A percentile compares a stretch with the other conserved stretches of the same genome.
phyloP scores from a whole-genome alignment of 2,329 filamentous ascomycete species.

The Rutstroemia sp. region DNA sequence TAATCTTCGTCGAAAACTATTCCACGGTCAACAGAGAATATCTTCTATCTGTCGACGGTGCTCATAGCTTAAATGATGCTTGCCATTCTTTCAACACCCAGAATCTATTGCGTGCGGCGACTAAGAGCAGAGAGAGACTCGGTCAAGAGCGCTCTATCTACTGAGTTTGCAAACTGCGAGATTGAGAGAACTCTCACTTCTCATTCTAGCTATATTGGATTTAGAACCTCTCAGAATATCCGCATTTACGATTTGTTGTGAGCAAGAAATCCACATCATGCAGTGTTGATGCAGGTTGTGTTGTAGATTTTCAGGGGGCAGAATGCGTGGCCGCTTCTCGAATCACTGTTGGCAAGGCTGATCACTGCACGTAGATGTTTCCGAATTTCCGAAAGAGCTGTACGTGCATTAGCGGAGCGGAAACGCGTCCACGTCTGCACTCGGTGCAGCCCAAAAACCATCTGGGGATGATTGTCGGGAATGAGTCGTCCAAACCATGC shows the following conservation, averaged over 20 bases:
- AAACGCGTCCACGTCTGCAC: neutral
- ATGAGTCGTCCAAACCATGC: too few relatives aligned
- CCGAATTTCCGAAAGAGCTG: neutral
- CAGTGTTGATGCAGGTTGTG: neutral
- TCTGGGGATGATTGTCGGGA: neutral
- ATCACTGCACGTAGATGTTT: neutral
- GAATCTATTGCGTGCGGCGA: too few relatives aligned
- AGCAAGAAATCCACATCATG: neutral
- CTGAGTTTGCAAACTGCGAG: too few relatives aligned
- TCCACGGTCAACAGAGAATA: too few relatives aligned
- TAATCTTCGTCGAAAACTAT: too few relatives aligned
- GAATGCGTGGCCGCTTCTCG: neutral
- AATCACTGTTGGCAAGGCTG: neutral
- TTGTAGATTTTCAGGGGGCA: neutral
- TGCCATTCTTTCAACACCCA: too few relatives aligned
- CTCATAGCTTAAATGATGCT: too few relatives aligned
- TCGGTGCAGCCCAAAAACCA: neutral
- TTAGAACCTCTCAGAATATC: neutral
- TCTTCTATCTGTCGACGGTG: too few relatives aligned
- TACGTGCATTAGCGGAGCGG: neutral
- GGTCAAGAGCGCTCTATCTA: too few relatives aligned
- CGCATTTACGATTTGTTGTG: neutral
- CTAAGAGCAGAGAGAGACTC: too few relatives aligned
- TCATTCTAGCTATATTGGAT: too few relatives aligned
- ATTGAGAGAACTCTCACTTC: too few relatives aligned